A percentile compares a stretch with the other conserved stretches of the same genome.
Conservation (phyloP, 768 basidiomycete genomes). For the Baorangia bicolor region DNA sequence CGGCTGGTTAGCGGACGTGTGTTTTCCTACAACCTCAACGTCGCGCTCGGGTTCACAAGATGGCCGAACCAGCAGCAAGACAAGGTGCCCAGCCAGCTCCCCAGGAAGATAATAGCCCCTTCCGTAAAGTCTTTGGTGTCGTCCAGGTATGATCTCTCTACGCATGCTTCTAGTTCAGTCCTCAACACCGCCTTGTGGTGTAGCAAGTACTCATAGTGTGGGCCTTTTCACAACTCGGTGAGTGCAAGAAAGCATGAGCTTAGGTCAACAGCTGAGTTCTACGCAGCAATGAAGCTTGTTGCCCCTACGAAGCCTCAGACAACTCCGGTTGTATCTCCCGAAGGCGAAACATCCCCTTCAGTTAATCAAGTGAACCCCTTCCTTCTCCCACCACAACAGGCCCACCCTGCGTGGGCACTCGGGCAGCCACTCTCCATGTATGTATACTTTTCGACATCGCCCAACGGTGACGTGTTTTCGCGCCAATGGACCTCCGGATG, state of each 20-base stretch:
- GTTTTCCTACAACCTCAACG: constrained; percentile 1
- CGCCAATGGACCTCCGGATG: constrained; percentile 50
- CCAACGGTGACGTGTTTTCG: constrained; percentile 58
- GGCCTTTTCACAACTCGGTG: constrained; percentile 65
- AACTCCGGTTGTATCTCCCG: constrained; percentile 29
- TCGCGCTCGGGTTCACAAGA: constrained; percentile 6
- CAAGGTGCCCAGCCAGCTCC: constrained; percentile 18
- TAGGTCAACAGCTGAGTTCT: background rate
- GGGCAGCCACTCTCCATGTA: constrained; percentile 66
- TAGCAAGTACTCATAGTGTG: constrained; percentile 73
- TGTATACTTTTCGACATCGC: constrained; percentile 69
- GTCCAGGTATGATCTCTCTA: constrained; percentile 40
- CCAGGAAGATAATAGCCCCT: constrained; percentile 35
- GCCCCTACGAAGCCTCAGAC: constrained; percentile 35
- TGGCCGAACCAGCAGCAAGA: constrained; percentile 27
- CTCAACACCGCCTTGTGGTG: constrained; percentile 6
- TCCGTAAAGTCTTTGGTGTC: constrained; percentile 37
- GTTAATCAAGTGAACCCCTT: constrained; percentile 42
- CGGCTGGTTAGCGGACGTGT: background rate
- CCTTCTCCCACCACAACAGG: constrained; percentile 54
- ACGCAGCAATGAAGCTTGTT: constrained; percentile 46
- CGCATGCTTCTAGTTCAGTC: background rate
- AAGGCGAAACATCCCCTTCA: constrained; percentile 10
- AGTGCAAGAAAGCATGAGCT: constrained; percentile 15
- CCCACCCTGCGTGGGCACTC: constrained; percentile 57